Percentiles rank a stretch among this genome's conserved stretches.
Evolutionary conservation across 2,329 filamentous ascomycete genomes (phyloP).

Genomic region (Claviceps digitariae): DNA sequence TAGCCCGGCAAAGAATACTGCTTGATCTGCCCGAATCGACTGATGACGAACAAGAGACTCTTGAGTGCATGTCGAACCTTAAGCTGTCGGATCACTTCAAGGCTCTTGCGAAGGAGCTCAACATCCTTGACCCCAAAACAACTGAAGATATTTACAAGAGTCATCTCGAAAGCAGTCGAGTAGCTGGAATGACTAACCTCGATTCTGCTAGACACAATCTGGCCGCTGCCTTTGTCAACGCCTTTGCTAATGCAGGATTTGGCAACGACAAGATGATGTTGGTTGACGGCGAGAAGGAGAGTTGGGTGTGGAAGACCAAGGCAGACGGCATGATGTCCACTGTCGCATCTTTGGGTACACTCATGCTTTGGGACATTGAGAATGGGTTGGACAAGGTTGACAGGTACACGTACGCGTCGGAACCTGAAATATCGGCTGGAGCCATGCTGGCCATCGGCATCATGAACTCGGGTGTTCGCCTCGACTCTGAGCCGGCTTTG

Average conservation of each 20-base stretch:
- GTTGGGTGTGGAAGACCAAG: slow-evolving; percentile 99
- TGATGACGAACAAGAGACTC: slow-evolving; percentile 59
- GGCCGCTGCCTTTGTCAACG: slow-evolving; percentile 91
- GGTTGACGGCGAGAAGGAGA: slow-evolving; percentile 72
- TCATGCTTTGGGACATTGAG: slow-evolving; percentile 90
- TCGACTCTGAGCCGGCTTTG: slow-evolving; percentile 81
- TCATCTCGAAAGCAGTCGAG: slow-evolving; percentile 88
- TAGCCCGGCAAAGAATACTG: slow-evolving; percentile 81
- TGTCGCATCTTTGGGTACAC: slow-evolving; percentile 80
- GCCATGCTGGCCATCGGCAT: slow-evolving; percentile 89
- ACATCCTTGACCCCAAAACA: slow-evolving; percentile 90
- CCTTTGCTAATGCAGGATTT: slow-evolving; percentile 91
- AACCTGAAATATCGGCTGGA: slow-evolving; percentile 75
- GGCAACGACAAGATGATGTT: slow-evolving; percentile 98
- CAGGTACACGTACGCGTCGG: slow-evolving; percentile 75
- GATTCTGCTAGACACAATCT: slow-evolving; percentile 95
- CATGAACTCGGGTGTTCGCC: slow-evolving; percentile 80
- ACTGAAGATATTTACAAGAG: slow-evolving; percentile 99
- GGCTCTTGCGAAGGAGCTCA: slow-evolving; percentile 83
- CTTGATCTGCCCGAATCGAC: slow-evolving; percentile 53
- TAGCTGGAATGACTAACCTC: slow-evolving; percentile 83
- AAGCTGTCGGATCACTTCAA: slow-evolving; percentile 89
- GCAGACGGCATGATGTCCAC: slow-evolving; percentile 96
- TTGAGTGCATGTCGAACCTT: slow-evolving; percentile 76
- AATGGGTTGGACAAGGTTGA: slow-evolving; percentile 87